phyloP scores from a whole-genome alignment of 768 basidiomycete species.

The Neoboletus subvelutipes region DNA sequence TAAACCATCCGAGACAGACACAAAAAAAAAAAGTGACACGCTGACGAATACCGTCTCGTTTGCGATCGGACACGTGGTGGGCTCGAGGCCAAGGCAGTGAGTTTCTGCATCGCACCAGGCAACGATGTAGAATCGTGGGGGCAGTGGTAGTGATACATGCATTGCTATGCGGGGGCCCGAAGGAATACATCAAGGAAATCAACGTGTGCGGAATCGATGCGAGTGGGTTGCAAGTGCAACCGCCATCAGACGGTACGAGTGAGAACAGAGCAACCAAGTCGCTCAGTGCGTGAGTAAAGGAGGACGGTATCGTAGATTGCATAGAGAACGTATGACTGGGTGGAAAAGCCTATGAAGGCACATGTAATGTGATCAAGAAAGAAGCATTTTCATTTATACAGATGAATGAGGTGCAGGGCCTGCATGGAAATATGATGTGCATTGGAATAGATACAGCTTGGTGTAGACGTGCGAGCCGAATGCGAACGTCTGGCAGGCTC shows the following conservation, averaged over 20 bases:
- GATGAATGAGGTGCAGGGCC: constrained; percentile 16
- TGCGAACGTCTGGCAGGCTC: not conserved
- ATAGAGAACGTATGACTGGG: constrained; percentile 7
- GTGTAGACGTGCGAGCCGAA: constrained; percentile 1
- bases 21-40: not conserved
- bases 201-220: constrained; percentile 3
- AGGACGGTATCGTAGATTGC: constrained; percentile 18
- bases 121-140: constrained; percentile 1
- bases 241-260: not conserved
- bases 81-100: constrained; percentile 9
- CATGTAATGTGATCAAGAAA: constrained; percentile 17
- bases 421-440: constrained; percentile 23
- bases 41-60: not conserved
- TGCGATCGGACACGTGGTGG: not conserved
- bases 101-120: not conserved
- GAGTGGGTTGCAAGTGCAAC: not conserved
- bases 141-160: constrained; percentile 11
- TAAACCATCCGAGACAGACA: not conserved
- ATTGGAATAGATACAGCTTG: constrained; percentile 23
- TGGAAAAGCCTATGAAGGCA: not conserved
- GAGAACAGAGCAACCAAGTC: not conserved
- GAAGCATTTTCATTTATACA: constrained; percentile 15
- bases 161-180: constrained; percentile 14
- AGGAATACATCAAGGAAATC: constrained; percentile 17
- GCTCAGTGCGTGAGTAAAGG: constrained; percentile 2